Base-by-base conservation (phyloP, 768 basidiomycete species). In the Collybiopsis luxurians region DNA sequence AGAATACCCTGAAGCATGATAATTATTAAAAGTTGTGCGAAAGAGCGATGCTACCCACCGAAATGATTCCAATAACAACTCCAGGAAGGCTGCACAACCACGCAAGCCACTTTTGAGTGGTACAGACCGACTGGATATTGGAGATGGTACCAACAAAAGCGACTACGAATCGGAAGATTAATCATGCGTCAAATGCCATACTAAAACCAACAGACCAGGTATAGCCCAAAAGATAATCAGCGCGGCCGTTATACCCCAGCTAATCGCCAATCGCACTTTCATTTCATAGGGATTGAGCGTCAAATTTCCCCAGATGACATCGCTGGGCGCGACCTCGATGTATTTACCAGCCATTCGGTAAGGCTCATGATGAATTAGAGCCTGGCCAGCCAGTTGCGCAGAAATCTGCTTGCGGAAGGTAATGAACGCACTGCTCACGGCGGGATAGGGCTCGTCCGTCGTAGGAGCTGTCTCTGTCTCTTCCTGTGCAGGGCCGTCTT, bases 281-380 rank as follows among this genome's bases (percentile, higher is more conserved):
- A 79, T 79, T 68, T 95, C 92, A 63, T 97, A 98, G 0, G 93
- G 89, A 67, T 95, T 96, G 75, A 98, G 69, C 28, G 83, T 81
- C 9, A 99, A 77, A 68, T 97, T 98, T 3, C 79, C 72, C 95
- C 96, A 98, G 60, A 98, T 88, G 45, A 99, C 88, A 70, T 97
- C 95, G 27, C 81, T 78, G 0, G 95, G 95, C 0, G 88, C 80
- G 52, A 96, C 86, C 68, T 97, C 95, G 39, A 87, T 79, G 65
- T 86, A 31, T 19, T 1, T 71, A 73, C 56, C 52, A 74, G 80
- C 73, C 93, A 98, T 97, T 15, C 82, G 75, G 63, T 91, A 92
- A 24, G 92, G 92, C 51, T 85, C 83, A 65, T 95, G 86, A 69
- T 95, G 90, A 5, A 83, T 74, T 40, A 95, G 72, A 3, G 77